Percentiles rank a stretch among this genome's conserved stretches.
These are phyloP conservation scores for Fagus crenata DNA, from an alignment of 306 rosid genomes.

Conservation along the genomic window DNA sequence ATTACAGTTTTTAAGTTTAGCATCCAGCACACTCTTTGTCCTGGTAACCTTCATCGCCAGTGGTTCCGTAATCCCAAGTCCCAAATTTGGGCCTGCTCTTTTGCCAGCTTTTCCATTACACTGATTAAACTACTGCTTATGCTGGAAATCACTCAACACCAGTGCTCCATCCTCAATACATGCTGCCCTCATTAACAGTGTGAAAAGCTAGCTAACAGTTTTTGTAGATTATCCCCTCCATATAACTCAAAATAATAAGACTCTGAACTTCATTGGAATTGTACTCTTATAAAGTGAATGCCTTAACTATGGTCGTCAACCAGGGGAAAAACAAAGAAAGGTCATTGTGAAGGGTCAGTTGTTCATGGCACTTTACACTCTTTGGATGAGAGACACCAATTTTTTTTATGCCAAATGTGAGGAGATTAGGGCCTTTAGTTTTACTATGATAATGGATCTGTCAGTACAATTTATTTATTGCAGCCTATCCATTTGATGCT, in stretches of 20 bases:
- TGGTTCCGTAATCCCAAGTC: neutral
- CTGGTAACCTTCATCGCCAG: neutral
- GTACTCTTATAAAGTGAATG: neutral
- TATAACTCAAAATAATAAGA: neutral
- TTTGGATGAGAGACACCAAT: neutral
- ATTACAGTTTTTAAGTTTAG: no score
- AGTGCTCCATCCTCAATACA: neutral
- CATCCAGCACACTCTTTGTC: neutral
- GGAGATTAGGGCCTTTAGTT: slow-evolving; percentile 21
- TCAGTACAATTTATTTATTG: slow-evolving; percentile 20
- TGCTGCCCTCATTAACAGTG: neutral
- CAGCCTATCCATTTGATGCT: slow-evolving; percentile 23
- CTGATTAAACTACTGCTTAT: neutral
- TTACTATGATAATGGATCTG: slow-evolving; percentile 17
- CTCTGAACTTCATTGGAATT: neutral
- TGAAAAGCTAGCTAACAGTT: neutral
- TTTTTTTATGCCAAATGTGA: neutral
- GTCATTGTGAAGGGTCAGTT: neutral
- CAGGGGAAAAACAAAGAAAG: neutral
- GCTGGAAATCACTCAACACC: neutral
- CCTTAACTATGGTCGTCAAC: neutral
- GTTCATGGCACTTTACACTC: neutral
- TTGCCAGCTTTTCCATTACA: neutral
- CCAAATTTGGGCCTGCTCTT: neutral
- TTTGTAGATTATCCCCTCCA: neutral